These are phyloP conservation scores for Dioscorea zingiberensis DNA, from an alignment of 106 monocot species.

Conservation along the genomic window DNA sequence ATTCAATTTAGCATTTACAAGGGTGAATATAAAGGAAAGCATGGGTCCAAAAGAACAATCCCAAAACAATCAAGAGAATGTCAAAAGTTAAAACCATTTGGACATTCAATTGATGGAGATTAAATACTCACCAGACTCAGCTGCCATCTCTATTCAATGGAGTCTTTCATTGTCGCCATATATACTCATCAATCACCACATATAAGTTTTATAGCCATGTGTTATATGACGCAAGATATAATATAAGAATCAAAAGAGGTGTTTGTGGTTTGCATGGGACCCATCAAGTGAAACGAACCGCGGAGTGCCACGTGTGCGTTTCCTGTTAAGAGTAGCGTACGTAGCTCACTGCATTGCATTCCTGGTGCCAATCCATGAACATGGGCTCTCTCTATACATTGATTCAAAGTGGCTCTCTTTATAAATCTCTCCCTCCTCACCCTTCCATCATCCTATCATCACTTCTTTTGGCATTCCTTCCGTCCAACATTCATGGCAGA, in stretches of 20 bases:
- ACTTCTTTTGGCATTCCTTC: background rate
- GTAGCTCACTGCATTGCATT: background rate
- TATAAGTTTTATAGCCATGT: background rate
- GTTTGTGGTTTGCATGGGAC: background rate
- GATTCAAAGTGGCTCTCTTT: background rate
- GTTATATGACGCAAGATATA: background rate
- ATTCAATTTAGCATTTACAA: slow-evolving; percentile 1
- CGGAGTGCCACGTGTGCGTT: slow-evolving; percentile 7
- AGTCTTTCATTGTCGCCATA: background rate
- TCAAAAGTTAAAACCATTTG: background rate
- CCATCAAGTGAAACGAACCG: background rate
- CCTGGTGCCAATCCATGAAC: background rate
- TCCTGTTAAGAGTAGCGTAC: too few relatives aligned
- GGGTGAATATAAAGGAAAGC: background rate
- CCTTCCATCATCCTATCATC: background rate
- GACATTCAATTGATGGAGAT: slow-evolving; percentile 6
- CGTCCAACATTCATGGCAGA: slow-evolving; percentile 25
- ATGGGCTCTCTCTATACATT: background rate
- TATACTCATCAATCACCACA: too few relatives aligned
- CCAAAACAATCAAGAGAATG: background rate
- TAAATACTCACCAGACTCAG: too few relatives aligned
- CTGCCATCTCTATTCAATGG: background rate
- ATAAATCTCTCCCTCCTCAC: background rate
- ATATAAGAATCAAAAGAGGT: slow-evolving; percentile 4
- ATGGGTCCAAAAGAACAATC: background rate